Evolutionary conservation across 768 basidiomycete species (phyloP).

Genomic region (Phlegmacium glaucopus): DNA sequence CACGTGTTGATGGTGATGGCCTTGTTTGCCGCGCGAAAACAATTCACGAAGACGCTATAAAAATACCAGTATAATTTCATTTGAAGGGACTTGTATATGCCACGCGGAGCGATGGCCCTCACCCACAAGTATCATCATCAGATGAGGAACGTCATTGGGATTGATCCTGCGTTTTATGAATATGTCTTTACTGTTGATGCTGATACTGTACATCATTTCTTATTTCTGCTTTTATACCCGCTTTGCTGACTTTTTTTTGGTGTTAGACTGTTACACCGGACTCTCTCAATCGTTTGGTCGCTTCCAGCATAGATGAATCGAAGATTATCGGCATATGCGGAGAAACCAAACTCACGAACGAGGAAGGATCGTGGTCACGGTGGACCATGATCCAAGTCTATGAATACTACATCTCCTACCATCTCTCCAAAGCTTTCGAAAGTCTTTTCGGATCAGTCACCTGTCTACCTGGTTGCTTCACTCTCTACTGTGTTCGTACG

Average conservation of each 20-base stretch:
- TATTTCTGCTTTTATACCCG: not conserved
- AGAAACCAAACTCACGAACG: slow-evolving; percentile 90
- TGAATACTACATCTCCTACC: slow-evolving; percentile 94
- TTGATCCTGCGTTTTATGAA: slow-evolving; percentile 96
- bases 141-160: slow-evolving; percentile 96
- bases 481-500: slow-evolving; percentile 89
- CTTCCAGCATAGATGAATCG: slow-evolving; percentile 81
- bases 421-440: slow-evolving; percentile 93
- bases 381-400: slow-evolving; percentile 99
- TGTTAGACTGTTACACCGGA: slow-evolving; percentile 77
- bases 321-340: slow-evolving; percentile 92
- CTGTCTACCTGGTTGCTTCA: slow-evolving; percentile 95
- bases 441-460: slow-evolving; percentile 91
- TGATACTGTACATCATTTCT: slow-evolving; percentile 64
- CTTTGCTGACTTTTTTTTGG: slow-evolving; percentile 2
- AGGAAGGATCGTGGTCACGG: slow-evolving; percentile 91
- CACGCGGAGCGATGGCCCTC: no score
- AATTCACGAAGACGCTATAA: no score
- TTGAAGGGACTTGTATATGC: no score
- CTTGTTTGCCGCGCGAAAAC: no score
- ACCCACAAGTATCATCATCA: no score
- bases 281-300: slow-evolving; percentile 88
- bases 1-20: no score
- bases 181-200: slow-evolving; percentile 97
- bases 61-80: no score